phyloP scores from a whole-genome alignment of 225 moss, liverwort and hornwort species.

The Asterella californica region DNA sequence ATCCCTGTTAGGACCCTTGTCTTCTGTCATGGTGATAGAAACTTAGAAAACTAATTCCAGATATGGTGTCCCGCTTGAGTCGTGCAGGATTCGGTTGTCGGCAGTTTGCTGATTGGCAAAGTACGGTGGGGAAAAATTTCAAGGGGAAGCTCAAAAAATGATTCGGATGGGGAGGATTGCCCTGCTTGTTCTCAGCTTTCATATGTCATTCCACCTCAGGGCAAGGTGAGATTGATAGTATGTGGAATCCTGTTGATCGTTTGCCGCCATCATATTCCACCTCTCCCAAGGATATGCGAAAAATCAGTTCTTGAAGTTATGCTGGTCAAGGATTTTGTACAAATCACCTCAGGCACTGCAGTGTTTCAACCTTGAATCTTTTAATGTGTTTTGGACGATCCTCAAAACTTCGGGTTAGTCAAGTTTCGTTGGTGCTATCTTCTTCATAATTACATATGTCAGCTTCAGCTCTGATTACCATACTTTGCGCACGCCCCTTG shows the following conservation, averaged over 20 bases:
- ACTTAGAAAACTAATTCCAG: background rate
- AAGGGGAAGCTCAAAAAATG: constrained; percentile 54
- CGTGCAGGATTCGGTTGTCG: constrained; percentile 67
- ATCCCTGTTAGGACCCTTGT: background rate
- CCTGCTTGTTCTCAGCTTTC: constrained; percentile 70
- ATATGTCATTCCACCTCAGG: constrained; percentile 66
- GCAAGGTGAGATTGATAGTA: constrained; percentile 44
- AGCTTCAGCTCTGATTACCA: no score
- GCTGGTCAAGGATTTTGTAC: background rate
- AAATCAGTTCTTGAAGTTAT: background rate
- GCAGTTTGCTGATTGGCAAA: constrained; percentile 74
- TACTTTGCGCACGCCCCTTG: no score
- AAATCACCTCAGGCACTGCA: background rate
- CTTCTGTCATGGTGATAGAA: background rate
- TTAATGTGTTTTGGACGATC: background rate
- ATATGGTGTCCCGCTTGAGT: background rate
- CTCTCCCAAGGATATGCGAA: no score
- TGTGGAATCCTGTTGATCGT: background rate
- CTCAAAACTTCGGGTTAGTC: background rate
- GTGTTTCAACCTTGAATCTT: background rate
- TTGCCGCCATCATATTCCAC: no score
- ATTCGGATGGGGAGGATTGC: constrained; percentile 54
- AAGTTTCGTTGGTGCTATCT: background rate
- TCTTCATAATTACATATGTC: no score
- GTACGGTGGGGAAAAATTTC: constrained; percentile 81